These are phyloP conservation scores for Reticulascus tulasneorum DNA, from an alignment of 2,329 filamentous ascomycete genomes.

Conservation along the genomic window DNA sequence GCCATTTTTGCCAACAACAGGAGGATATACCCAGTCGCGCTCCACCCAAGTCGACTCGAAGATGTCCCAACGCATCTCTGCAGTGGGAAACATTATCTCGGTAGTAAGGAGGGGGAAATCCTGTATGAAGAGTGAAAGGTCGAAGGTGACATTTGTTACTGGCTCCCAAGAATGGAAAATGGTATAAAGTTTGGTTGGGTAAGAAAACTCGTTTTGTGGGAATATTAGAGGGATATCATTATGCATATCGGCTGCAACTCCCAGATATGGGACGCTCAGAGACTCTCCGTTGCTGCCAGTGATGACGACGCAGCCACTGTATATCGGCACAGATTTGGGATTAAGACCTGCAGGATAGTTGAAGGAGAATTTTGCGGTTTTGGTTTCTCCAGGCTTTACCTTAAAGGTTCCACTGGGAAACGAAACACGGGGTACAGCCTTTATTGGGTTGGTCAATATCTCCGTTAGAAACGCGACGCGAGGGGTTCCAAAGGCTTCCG, in stretches of 20 bases:
- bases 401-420: not conserved
- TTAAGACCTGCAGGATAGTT: conserved; percentile 18
- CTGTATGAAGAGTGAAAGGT: not conserved
- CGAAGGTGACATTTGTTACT: not conserved
- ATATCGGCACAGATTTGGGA: conserved; percentile 32
- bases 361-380: conserved; percentile 21
- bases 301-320: conserved; percentile 38
- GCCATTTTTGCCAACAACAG: conserved; percentile 27
- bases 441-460: conserved; percentile 1
- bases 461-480: conserved; percentile 8
- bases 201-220: not conserved
- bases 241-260: conserved; percentile 3
- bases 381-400: not conserved
- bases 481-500: conserved; percentile 8
- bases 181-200: not conserved
- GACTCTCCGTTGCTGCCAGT: conserved; percentile 32
- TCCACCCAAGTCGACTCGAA: conserved; percentile 35
- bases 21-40: conserved; percentile 36
- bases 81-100: not conserved
- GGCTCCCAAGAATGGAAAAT: not conserved
- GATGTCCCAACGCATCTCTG: conserved; percentile 22
- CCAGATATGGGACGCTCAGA: conserved; percentile 35
- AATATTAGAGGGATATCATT: no score
- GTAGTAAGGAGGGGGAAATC: not conserved
- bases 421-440: not conserved